phyloP scores from a whole-genome alignment of 768 basidiomycete genomes.

The Clathrus columnatus region DNA sequence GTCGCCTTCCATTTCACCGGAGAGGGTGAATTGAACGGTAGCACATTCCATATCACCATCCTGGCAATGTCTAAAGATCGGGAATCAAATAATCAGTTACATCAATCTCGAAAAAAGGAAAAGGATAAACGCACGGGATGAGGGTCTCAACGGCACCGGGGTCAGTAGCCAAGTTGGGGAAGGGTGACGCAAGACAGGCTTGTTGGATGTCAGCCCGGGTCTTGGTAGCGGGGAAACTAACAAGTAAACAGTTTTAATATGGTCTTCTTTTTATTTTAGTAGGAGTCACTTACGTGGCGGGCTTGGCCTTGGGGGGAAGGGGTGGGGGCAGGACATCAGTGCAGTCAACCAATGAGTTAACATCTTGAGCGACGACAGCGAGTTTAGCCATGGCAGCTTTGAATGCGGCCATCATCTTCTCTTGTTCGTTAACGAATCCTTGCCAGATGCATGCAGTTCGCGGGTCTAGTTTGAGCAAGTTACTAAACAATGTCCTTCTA shows the following conservation, averaged over 20 bases:
- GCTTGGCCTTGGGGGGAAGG: neutral
- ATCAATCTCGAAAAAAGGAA: too few relatives aligned
- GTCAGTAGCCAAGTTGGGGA: conserved; percentile 26
- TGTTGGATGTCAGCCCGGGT: conserved; percentile 13
- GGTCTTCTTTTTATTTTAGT: neutral
- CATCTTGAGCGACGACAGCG: conserved; percentile 33
- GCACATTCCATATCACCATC: too few relatives aligned
- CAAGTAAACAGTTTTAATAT: neutral
- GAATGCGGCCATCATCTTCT: conserved; percentile 28
- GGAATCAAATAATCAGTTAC: too few relatives aligned
- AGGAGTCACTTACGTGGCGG: neutral
- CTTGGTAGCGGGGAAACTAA: conserved; percentile 1
- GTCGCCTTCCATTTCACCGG: too few relatives aligned
- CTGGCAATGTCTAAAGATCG: too few relatives aligned
- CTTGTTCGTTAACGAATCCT: conserved; percentile 20
- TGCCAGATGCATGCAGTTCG: conserved; percentile 10
- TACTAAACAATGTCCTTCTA: too few relatives aligned
- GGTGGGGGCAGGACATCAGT: conserved; percentile 34
- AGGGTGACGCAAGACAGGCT: conserved; percentile 26
- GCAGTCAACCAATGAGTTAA: conserved; percentile 31
- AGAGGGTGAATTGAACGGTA: too few relatives aligned
- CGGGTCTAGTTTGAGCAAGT: neutral
- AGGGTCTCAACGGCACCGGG: conserved; percentile 16
- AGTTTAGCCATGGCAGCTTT: conserved; percentile 37
- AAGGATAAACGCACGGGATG: neutral